Evolutionary conservation across 345 rosid species (phyloP).

Genomic region (Syzygium jambos): DNA sequence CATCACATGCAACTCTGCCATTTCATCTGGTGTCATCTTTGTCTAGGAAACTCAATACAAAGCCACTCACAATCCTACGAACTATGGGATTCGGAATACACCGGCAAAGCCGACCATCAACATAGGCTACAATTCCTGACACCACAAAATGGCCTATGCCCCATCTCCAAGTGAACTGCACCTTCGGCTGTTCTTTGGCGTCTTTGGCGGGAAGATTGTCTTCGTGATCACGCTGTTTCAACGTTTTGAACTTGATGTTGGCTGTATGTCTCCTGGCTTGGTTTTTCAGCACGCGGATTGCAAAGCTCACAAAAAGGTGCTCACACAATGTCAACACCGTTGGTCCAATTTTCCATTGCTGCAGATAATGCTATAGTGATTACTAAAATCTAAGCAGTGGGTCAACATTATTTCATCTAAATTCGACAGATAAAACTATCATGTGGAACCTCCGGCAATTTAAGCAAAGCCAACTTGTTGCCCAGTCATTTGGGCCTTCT

Average conservation of each 20-base stretch:
- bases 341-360: constrained; percentile 92
- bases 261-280: constrained; percentile 37
- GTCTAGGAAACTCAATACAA: constrained; percentile 69
- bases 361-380: constrained; percentile 1
- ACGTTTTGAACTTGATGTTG: constrained; percentile 24
- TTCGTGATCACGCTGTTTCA: constrained; percentile 9
- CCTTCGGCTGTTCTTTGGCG: constrained; percentile 17
- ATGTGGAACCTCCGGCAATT: not conserved
- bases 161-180: constrained; percentile 61
- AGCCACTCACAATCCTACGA: constrained; percentile 85
- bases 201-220: not conserved
- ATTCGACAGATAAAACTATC: not conserved
- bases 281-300: constrained; percentile 59
- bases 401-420: not conserved
- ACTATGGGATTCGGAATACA: constrained; percentile 83
- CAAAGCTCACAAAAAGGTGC: constrained; percentile 86
- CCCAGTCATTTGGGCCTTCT: not conserved
- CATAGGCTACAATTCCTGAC: constrained; percentile 73
- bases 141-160: constrained; percentile 58
- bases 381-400: not conserved
- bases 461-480: not conserved
- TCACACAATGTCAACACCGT: constrained; percentile 73
- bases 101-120: constrained; percentile 86
- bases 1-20: not conserved
- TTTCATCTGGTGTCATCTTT: constrained; percentile 23